Base-by-base conservation (phyloP, 2,329 filamentous ascomycete species). In the Sporothrix protearum region DNA sequence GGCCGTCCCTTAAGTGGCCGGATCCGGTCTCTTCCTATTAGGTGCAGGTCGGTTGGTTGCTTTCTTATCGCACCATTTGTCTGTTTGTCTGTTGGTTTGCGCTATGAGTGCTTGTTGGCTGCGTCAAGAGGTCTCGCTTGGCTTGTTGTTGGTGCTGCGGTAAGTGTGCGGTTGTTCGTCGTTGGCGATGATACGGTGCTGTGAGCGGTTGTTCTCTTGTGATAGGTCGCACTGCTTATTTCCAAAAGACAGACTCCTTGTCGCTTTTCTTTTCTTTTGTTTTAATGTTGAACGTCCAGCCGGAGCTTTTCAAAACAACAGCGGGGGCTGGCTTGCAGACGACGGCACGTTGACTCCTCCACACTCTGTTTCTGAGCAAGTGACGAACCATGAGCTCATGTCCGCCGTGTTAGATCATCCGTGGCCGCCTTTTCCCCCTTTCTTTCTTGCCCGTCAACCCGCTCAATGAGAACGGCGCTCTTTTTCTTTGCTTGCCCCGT, bases 321-420 rank as follows among this genome's bases (percentile, higher is more conserved):
- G 59, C 59, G 59, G 59, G 28, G 59, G 39, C 36, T 10, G 19
- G 14, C 42, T 10, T 45, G 59, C 66, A 66, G 12, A 39, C 4
- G 33, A 49, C 14, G 25, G 42, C 63, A 49, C 49, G 49, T 53
- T 53, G 49, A 22, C 59, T 47, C 64, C 28, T 67, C 28, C 25
- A 51, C 64, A 67, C 64, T 53, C 19, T n/a, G 49, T 2, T 45
- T 59, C 12, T 53, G 49, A 39, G 25, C 61, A 66, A 66, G 45
- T 67, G 64, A 67, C 45, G 45, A 16, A 1, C 25, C 64, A 67
- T 51, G 64, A 67, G 64, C 64, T 67, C 64, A 67, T 67, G 64
- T 67, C 39, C 22, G 57, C 25, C 57, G 39, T 33, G 57, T 8
- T 25, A 42, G 57, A 61, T 61, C 57, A 25, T 8, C 39, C 10